Evolutionary conservation across 139 green algal species (phyloP).

Genomic region (Volvox africanus): DNA sequence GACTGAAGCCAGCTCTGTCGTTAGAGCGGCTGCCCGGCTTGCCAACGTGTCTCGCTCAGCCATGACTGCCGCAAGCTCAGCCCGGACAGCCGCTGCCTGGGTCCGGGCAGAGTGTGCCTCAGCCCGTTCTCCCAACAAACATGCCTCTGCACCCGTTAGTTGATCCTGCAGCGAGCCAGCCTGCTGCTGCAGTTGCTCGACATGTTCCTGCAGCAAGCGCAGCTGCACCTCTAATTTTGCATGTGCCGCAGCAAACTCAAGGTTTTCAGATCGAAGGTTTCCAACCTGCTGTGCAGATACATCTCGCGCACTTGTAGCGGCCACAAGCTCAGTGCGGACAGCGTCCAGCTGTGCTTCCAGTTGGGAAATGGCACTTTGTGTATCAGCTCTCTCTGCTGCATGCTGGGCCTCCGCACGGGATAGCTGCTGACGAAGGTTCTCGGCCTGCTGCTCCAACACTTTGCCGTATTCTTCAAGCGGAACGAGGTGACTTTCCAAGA

Average conservation of each 20-base stretch:
- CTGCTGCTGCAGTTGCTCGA: background rate
- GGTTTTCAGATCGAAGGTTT: background rate
- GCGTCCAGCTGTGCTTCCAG: constrained; percentile 12
- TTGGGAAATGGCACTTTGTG: background rate
- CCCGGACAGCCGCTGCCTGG: constrained; percentile 5
- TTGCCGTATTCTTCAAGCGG: constrained; percentile 28
- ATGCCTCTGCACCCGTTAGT: background rate
- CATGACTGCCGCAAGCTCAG: constrained; percentile 20
- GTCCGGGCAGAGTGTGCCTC: background rate
- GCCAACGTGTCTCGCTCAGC: background rate
- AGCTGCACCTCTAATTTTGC: background rate
- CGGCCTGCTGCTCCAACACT: constrained; percentile 18
- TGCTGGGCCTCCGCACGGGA: background rate
- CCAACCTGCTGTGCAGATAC: background rate
- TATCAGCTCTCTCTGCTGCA: background rate
- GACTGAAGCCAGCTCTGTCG: background rate
- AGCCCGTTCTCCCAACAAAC: constrained; percentile 3
- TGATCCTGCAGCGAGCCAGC: background rate
- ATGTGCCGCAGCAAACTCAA: background rate
- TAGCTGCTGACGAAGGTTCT: constrained; percentile 19
- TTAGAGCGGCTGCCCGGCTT: background rate
- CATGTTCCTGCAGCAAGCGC: background rate
- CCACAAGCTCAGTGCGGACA: background rate
- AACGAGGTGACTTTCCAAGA: constrained; percentile 3
- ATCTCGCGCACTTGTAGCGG: background rate